phyloP scores from a whole-genome alignment of 2,329 filamentous ascomycete genomes.

The Onygenales sp. region DNA sequence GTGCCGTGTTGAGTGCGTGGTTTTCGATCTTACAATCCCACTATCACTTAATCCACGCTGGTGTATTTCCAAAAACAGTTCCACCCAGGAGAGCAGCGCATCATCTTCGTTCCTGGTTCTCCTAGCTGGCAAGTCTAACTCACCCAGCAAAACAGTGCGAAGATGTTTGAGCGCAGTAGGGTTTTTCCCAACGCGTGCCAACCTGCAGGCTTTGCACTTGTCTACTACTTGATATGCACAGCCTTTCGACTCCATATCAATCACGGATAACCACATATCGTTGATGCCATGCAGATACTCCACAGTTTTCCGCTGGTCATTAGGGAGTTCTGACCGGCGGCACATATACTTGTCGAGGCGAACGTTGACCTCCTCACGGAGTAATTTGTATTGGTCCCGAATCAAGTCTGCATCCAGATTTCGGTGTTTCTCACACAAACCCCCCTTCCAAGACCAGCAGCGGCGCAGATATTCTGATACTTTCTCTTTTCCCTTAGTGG shows the following conservation, averaged over 20 bases:
- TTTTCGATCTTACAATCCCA: too few species aligned
- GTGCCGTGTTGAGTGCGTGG: too few species aligned
- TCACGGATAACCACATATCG: conserved; percentile 22
- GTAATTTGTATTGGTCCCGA: neutral
- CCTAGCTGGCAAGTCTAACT: too few species aligned
- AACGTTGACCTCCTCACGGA: neutral
- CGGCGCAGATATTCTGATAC: too few species aligned
- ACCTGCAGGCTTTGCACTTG: conserved; percentile 29
- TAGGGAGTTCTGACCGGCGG: conserved; percentile 10
- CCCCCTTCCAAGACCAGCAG: neutral
- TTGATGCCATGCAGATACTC: conserved; percentile 17
- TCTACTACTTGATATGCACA: conserved; percentile 22
- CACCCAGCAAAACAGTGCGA: conserved; percentile 18
- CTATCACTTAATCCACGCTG: too few species aligned
- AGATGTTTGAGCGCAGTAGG: conserved; percentile 21
- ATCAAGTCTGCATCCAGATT: conserved; percentile 18
- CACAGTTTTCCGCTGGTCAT: conserved; percentile 11
- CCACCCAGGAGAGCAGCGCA: neutral
- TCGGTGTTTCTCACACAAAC: conserved; percentile 16
- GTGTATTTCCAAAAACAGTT: neutral
- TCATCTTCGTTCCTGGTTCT: neutral
- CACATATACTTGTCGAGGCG: conserved; percentile 13
- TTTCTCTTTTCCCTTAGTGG: too few species aligned
- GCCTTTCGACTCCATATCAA: conserved; percentile 5
- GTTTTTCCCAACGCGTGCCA: conserved; percentile 21